Conservation (phyloP, 306 rosid species). For the Leucaena leucocephala region DNA sequence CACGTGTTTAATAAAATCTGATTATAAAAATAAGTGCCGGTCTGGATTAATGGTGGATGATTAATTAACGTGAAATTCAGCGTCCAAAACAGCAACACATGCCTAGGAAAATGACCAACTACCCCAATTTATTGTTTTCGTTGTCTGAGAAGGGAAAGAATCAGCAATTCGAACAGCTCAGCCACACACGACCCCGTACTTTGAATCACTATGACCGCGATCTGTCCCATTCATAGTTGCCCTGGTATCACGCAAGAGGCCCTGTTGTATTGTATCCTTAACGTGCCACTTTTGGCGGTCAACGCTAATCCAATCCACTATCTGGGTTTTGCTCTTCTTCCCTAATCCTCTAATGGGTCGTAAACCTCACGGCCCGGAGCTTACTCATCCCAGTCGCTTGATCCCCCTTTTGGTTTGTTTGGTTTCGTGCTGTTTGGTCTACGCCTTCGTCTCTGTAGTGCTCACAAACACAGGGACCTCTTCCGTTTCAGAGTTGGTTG, state of each 20-base stretch:
- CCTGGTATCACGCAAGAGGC: background rate
- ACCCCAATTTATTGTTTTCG: background rate
- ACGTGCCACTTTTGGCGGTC: slow-evolving; percentile 40
- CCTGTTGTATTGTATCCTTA: slow-evolving; percentile 6
- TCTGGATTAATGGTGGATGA: no score
- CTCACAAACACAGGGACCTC: slow-evolving; percentile 36
- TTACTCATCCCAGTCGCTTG: slow-evolving; percentile 45
- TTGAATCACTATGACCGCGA: slow-evolving; percentile 12
- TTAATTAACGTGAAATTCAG: no score
- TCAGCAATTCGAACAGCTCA: background rate
- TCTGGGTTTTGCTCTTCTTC: slow-evolving; percentile 39
- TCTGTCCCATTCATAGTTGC: background rate
- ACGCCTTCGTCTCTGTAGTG: slow-evolving; percentile 54
- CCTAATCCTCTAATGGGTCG: slow-evolving; percentile 69
- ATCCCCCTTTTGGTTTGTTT: slow-evolving; percentile 51
- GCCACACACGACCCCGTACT: background rate
- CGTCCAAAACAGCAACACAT: no score
- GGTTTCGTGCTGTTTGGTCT: slow-evolving; percentile 64
- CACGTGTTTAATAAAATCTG: no score
- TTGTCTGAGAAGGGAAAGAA: background rate
- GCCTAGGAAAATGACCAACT: background rate
- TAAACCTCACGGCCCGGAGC: slow-evolving; percentile 48
- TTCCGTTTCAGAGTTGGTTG: slow-evolving; percentile 36
- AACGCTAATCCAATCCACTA: slow-evolving; percentile 41
- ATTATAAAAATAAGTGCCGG: no score